Evolutionary conservation across 768 basidiomycete species (phyloP).

Genomic region (Hericium rajendrae): DNA sequence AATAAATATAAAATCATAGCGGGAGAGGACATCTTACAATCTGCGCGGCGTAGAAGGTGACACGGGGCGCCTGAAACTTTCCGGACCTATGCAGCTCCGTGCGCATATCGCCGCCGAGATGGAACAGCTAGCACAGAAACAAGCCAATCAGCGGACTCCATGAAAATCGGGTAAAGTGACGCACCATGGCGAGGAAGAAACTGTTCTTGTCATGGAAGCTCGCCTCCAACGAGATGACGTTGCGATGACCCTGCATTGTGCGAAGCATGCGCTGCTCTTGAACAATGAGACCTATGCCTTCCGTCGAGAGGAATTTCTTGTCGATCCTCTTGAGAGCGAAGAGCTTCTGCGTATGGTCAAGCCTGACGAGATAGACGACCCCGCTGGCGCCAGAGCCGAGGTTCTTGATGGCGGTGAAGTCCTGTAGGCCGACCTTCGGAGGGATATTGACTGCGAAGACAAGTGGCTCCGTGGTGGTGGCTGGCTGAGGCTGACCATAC

Average conservation of each 20-base stretch:
- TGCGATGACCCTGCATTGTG: not conserved
- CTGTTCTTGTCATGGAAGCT: slow-evolving; percentile 6
- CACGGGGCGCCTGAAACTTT: not conserved
- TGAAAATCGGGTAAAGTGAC: not conserved
- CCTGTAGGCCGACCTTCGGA: not conserved
- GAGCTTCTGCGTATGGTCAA: not conserved
- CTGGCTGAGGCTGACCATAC: not conserved
- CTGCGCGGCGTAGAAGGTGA: slow-evolving; percentile 1
- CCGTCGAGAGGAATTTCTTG: not conserved
- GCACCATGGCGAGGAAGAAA: slow-evolving; percentile 6
- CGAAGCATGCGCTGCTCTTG: slow-evolving; percentile 4
- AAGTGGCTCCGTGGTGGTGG: too few relatives aligned
- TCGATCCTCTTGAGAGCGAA: slow-evolving; percentile 1
- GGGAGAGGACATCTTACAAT: not conserved
- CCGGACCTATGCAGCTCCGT: not conserved
- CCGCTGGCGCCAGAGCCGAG: slow-evolving; percentile 1
- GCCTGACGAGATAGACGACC: not conserved
- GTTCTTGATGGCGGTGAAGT: not conserved
- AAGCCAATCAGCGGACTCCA: not conserved
- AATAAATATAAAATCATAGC: not conserved
- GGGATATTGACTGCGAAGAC: too few relatives aligned
- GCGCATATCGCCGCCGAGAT: not conserved
- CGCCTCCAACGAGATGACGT: slow-evolving; percentile 1
- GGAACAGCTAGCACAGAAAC: not conserved
- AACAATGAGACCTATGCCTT: not conserved